Conservation (phyloP, 2,329 filamentous ascomycete species). For the Gnomoniopsis sp. region DNA sequence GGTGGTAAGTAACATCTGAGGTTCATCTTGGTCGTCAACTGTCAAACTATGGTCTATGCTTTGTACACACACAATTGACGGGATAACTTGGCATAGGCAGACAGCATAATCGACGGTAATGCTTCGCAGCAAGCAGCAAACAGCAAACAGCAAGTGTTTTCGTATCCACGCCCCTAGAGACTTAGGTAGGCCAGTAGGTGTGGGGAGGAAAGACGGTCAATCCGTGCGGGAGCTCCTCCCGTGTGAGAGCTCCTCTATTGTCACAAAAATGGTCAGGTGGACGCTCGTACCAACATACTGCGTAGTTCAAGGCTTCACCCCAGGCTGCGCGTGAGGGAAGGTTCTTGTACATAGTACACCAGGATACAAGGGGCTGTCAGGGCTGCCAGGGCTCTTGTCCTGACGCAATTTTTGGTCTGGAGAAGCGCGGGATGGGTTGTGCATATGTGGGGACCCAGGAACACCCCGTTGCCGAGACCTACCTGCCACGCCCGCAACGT, state of each 20-base stretch:
- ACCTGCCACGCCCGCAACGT: background rate
- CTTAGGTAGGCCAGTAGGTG: no score
- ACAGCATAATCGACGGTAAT: no score
- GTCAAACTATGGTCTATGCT: no score
- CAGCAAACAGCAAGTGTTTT: no score
- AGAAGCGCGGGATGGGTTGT: conserved; percentile 18
- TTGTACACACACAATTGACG: no score
- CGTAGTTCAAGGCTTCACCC: background rate
- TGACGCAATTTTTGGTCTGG: conserved; percentile 19
- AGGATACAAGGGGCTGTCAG: conserved; percentile 10
- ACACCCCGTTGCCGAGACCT: background rate
- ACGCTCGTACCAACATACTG: background rate
- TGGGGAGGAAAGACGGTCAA: background rate
- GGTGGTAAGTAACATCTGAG: background rate
- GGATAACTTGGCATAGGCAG: no score
- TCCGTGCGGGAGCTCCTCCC: background rate
- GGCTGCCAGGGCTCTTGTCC: background rate
- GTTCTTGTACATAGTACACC: conserved; percentile 16
- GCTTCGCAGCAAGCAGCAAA: no score
- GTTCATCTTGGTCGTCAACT: no score
- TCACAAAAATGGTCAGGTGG: conserved; percentile 9
- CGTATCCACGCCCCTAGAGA: no score
- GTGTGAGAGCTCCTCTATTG: background rate
- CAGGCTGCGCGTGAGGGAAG: background rate
- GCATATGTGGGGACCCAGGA: conserved; percentile 15